A percentile compares a stretch with the other conserved stretches of the same genome.
Evolutionary conservation across 768 basidiomycete species (phyloP).

Genomic region (Lactifluus rugatus): DNA sequence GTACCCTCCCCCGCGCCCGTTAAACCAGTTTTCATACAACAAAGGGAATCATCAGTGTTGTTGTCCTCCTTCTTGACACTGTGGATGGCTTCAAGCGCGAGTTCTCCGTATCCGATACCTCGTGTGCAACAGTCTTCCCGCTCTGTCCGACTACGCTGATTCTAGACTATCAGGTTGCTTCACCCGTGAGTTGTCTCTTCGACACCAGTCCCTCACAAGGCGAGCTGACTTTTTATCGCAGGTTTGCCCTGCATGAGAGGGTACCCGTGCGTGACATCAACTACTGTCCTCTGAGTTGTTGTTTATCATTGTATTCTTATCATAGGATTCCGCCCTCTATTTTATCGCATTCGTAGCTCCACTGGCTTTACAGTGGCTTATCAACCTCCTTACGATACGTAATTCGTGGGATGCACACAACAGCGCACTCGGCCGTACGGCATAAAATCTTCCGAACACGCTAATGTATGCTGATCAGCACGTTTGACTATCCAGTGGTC

Average conservation of each 20-base stretch:
- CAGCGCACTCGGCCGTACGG: conserved; percentile 40
- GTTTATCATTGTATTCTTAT: conserved; percentile 4
- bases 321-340: conserved; percentile 21
- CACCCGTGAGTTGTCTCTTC: conserved; percentile 28
- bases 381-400: conserved; percentile 66
- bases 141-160: conserved; percentile 19
- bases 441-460: background rate
- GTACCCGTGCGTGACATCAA: conserved; percentile 45
- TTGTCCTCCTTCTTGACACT: conserved; percentile 55
- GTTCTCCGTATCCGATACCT: conserved; percentile 71
- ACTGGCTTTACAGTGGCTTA: conserved; percentile 51
- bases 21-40: conserved; percentile 22
- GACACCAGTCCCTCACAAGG: background rate
- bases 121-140: conserved; percentile 36
- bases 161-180: conserved; percentile 25
- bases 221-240: conserved; percentile 22
- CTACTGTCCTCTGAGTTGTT: background rate
- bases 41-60: conserved; percentile 26
- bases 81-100: conserved; percentile 64
- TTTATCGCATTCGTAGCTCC: conserved; percentile 53
- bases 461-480: background rate
- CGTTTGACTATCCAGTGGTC: conserved; percentile 40
- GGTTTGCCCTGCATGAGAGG: conserved; percentile 66
- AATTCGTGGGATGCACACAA: conserved; percentile 87
- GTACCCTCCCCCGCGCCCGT: conserved; percentile 24